Base-by-base conservation (phyloP, 2,329 filamentous ascomycete species). In the Nannizzia gypsea region DNA sequence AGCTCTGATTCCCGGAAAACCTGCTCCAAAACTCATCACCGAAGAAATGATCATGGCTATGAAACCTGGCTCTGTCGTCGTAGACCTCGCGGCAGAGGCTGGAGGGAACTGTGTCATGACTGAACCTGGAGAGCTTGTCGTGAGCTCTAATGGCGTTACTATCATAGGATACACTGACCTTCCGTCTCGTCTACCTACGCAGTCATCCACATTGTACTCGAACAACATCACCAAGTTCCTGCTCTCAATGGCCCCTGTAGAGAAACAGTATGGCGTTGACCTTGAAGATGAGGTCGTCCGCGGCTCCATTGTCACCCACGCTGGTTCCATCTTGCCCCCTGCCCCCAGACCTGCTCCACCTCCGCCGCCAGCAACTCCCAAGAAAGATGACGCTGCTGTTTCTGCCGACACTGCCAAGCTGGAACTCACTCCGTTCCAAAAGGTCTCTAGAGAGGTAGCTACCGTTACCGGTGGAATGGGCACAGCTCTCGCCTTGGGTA, bases 201-300 rank as follows among this genome's bases (percentile, higher is more conserved):
- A 96, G 71, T 89, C 90, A 0, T 95, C 90, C 0, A 95, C 89
- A 0, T 76, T 96, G 20, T 96, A 95, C 73, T 93, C 89, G 1
- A 96, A 95, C 80, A 96, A 96, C 69, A 91, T 95, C 67, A 90
- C 86, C 65, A 96, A 95, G 70, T 87, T 91, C 60, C 76, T 95
- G 28, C 79, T 96, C 8, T 93, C 90, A 0, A 89, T 95, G 79
- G 74, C 84, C 1, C 88, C 89, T 0, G 81, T 86, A 61, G 84
- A 90, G 1, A 90, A 89, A 64, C 81, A 86, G 40, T 95, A 90
- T 64, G 88, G 89, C 6, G 79, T 95, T 52, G 88, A 95, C 66
- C 77, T 95, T 3, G 80, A 82, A 0, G 90, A 95, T 65, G 90
- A 95, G 72, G 90, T 96, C 24, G 88, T 93, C 5, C 84, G 90